Conservation (phyloP, 2,329 filamentous ascomycete species). For the Dendrostoma leiphaemia region DNA sequence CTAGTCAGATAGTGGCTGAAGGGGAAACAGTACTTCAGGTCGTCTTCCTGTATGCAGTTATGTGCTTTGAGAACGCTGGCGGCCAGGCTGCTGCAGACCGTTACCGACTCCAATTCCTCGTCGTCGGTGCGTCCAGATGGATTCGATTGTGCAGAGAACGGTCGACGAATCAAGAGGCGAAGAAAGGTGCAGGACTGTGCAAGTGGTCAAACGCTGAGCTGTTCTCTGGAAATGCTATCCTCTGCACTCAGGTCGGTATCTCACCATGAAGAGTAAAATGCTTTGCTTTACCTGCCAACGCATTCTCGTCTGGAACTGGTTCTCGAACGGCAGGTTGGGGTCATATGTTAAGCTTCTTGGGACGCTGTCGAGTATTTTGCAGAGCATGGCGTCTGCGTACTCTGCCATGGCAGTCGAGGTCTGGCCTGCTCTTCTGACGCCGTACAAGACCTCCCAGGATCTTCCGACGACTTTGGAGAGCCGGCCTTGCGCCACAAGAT, state of each 20-base stretch:
- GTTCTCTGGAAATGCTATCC: too few species aligned
- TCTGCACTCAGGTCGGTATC: background rate
- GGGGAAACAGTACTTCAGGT: conserved; percentile 15
- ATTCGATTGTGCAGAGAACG: background rate
- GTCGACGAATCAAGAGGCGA: conserved; percentile 10
- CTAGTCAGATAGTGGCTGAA: conserved; percentile 15
- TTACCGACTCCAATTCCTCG: conserved; percentile 6
- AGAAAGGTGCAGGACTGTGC: conserved; percentile 6
- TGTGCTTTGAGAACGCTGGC: conserved; percentile 12
- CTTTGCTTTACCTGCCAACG: conserved; percentile 16
- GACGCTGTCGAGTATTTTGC: conserved; percentile 4
- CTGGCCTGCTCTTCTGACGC: background rate
- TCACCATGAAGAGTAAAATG: conserved; percentile 13
- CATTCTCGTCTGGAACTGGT: background rate
- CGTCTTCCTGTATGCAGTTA: conserved; percentile 5
- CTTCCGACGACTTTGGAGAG: conserved; percentile 11
- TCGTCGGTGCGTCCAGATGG: background rate
- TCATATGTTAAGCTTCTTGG: conserved; percentile 7
- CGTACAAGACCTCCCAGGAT: conserved; percentile 13
- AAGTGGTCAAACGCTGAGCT: too few species aligned
- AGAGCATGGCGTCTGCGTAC: conserved; percentile 9
- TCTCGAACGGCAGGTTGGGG: background rate
- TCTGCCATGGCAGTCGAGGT: conserved; percentile 9
- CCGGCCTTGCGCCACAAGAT: conserved; percentile 3
- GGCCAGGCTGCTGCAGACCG: conserved; percentile 12